Base-by-base conservation (phyloP, 163 green algal genomes). In the Chlamydomonas reinhardtii region DNA sequence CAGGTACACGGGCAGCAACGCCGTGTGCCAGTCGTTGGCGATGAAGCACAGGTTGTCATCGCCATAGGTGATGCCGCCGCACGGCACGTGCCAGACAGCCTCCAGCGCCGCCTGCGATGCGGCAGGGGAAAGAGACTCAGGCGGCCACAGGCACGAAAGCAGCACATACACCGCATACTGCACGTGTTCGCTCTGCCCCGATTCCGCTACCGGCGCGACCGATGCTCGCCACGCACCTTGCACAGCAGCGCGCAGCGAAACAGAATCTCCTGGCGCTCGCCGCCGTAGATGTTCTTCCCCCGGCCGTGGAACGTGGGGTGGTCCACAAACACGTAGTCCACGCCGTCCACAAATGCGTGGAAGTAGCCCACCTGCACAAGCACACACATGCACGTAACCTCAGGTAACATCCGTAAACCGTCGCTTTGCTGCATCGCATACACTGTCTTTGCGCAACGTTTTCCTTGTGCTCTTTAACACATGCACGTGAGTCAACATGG, bases 281-380 rank as follows among this genome's bases (percentile, higher is more conserved):
- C 98, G 14, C 93, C 93, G 87, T 99, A 99, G 70, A 99, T 98
- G 89, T 99, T 93, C 59, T 92, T 91, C 52, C 87, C 89, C 72
- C 43, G 76, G 54, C 43, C 80, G 66, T 97, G 93, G 95, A 96
- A 99, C 66, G 76, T 90, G 31, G 94, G 83, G 89, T 98, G 95
- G 92, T 99, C 98, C 48, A 99, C 90, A 85, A 99, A 99, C 22
- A 99, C 94, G 76, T 96, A 98, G 93, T 99, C 97, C 8, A 96
- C 98, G 32, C 95, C 96, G 83, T 99, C 96, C 31, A 95, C 90
- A 92, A 94, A 98, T 16, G 90, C 83, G 76, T 99, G 97, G 91
- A 98, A 99, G 92, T 97, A 99, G 72, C 96, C 95, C 25, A 99
- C 94, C 95, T 98, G 87, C 43, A 71, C 73, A 76, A 6, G 48